Evolutionary conservation across 805 yeast species (phyloP).

Genomic region (Spathaspora passalidarum): DNA sequence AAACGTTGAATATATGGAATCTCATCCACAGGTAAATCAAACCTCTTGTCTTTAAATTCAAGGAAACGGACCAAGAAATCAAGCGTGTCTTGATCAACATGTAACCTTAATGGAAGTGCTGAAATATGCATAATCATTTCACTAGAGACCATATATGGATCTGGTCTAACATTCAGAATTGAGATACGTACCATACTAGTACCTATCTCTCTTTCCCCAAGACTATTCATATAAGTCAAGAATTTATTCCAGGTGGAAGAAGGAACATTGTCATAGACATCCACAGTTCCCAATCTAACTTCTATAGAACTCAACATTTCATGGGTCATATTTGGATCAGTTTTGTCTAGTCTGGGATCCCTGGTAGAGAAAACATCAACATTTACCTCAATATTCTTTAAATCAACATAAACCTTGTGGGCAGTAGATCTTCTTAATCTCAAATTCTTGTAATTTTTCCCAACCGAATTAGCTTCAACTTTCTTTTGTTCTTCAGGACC

Average conservation of each 20-base stretch:
- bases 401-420: constrained; percentile 58
- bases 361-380: constrained; percentile 45
- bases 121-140: constrained; percentile 57
- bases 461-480: constrained; percentile 24
- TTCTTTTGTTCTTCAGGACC: constrained; percentile 10
- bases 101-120: constrained; percentile 73
- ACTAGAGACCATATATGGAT: constrained; percentile 58
- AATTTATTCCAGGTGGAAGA: constrained; percentile 91
- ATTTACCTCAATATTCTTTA: constrained; percentile 50
- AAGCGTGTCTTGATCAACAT: constrained; percentile 90
- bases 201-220: constrained; percentile 69
- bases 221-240: constrained; percentile 62
- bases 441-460: constrained; percentile 42
- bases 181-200: constrained; percentile 57
- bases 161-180: constrained; percentile 63
- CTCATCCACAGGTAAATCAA: constrained; percentile 64
- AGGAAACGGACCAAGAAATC: constrained; percentile 80
- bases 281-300: constrained; percentile 51
- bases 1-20: constrained; percentile 66
- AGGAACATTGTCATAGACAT: constrained; percentile 72
- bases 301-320: constrained; percentile 50
- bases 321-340: constrained; percentile 30
- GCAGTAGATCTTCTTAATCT: constrained; percentile 61
- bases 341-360: constrained; percentile 41
- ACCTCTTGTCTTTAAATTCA: constrained; percentile 72